phyloP scores from a whole-genome alignment of 805 yeast species.

The Metschnikowia koreensis region DNA sequence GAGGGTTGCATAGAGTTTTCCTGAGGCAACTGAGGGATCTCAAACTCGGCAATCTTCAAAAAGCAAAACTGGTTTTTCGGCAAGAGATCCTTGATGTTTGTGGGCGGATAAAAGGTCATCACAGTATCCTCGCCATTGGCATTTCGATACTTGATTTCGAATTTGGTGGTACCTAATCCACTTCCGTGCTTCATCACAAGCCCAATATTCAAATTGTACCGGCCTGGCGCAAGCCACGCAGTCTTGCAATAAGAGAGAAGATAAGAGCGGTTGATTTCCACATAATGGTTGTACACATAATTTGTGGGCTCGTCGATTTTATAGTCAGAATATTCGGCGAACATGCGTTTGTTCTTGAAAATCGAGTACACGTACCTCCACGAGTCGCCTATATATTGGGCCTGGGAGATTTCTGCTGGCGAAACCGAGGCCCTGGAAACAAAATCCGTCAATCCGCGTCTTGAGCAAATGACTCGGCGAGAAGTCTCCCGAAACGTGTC shows the following conservation, averaged over 20 bases:
- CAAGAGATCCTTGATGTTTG: conserved; percentile 55
- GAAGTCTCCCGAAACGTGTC: conserved; percentile 33
- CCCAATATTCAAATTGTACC: conserved; percentile 51
- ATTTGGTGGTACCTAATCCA: conserved; percentile 60
- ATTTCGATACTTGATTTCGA: conserved; percentile 40
- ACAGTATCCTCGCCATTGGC: conserved; percentile 25
- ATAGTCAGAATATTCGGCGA: conserved; percentile 46
- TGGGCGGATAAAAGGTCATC: conserved; percentile 53
- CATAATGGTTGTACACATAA: conserved; percentile 42
- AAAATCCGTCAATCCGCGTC: conserved; percentile 29
- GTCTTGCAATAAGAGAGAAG: conserved; percentile 45
- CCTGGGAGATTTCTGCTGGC: background rate
- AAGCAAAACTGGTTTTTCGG: conserved; percentile 51
- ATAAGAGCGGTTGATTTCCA: conserved; percentile 50
- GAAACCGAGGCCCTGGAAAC: background rate
- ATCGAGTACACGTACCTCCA: conserved; percentile 55
- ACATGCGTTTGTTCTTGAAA: conserved; percentile 50
- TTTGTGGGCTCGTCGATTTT: conserved; percentile 49
- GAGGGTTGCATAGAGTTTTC: background rate
- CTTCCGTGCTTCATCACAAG: conserved; percentile 50
- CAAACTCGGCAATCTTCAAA: conserved; percentile 50
- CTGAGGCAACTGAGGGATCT: conserved; percentile 22
- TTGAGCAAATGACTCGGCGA: conserved; percentile 26
- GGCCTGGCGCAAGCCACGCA: conserved; percentile 48
- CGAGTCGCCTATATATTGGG: conserved; percentile 44